Percentiles rank a stretch among this genome's conserved stretches.
phyloP scores from a whole-genome alignment of 78 protist species.

The Guillardia theta region DNA sequence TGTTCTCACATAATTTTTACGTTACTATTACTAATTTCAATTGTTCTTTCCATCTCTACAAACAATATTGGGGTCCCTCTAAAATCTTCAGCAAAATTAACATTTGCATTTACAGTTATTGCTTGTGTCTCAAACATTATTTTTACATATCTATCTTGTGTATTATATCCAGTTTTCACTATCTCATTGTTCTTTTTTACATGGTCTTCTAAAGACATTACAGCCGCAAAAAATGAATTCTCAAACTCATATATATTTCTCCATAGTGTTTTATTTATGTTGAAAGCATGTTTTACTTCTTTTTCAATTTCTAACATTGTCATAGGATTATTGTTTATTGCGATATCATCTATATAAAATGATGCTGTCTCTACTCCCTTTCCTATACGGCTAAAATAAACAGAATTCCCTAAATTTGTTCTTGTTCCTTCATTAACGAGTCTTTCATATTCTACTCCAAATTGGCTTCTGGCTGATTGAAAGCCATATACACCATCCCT shows the following conservation, averaged over 20 bases:
- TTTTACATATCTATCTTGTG: not conserved
- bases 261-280: not conserved
- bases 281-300: not conserved
- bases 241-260: not conserved
- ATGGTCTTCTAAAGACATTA: not conserved
- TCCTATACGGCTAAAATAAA: not conserved
- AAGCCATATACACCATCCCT: not conserved
- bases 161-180: not conserved
- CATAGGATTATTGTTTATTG: not conserved
- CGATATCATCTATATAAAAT: not conserved
- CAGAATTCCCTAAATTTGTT: not conserved
- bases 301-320: not conserved
- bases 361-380: not conserved
- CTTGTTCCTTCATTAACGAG: not conserved
- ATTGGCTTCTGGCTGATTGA: not conserved
- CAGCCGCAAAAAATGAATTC: not conserved
- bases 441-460: not conserved
- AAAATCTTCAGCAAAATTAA: too few relatives aligned
- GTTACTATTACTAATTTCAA: not conserved
- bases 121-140: too few relatives aligned
- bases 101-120: too few relatives aligned
- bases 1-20: not conserved
- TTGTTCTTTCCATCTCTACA: too few relatives aligned
- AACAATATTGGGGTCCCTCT: too few relatives aligned
- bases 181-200: not conserved